A percentile compares a stretch with the other conserved stretches of the same genome.
Evolutionary conservation across 2,329 filamentous ascomycete genomes (phyloP).

Genomic region (Capronia americana): DNA sequence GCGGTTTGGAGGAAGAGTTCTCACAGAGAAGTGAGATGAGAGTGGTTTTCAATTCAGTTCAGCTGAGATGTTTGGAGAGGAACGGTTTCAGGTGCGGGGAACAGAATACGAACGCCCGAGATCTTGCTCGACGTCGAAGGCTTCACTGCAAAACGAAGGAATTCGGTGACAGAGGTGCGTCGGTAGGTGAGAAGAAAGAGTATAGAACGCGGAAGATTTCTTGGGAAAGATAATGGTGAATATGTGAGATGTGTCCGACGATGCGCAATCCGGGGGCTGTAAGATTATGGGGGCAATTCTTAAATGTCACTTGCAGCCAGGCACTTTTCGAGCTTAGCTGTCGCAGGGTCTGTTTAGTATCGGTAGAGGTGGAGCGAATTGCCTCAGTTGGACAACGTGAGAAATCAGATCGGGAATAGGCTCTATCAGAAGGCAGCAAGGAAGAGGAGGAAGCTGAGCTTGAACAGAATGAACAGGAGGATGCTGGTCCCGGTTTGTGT

Average conservation of each 20-base stretch:
- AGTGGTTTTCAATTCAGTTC: conserved; percentile 2
- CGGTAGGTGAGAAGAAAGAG: background rate
- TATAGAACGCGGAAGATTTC: background rate
- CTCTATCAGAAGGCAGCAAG: background rate
- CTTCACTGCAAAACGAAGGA: conserved; percentile 6
- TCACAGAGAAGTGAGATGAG: conserved; percentile 9
- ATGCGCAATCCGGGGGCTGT: conserved; percentile 13
- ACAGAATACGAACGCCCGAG: background rate
- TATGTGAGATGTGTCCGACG: conserved; percentile 11
- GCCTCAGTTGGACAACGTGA: conserved; percentile 7
- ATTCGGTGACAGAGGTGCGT: background rate
- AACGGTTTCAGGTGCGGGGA: conserved; percentile 17
- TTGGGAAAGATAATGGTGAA: conserved; percentile 12
- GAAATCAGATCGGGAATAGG: conserved; percentile 2
- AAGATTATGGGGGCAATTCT: conserved; percentile 23
- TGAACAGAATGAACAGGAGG: background rate
- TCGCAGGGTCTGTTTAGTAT: conserved; percentile 1
- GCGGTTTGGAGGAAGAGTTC: background rate
- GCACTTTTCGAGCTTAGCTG: conserved; percentile 10
- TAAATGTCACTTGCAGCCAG: conserved; percentile 5
- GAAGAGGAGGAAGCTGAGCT: conserved; percentile 3
- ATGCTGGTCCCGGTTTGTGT: background rate
- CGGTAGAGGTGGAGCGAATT: conserved; percentile 7
- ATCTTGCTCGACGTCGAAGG: background rate
- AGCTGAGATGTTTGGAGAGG: conserved; percentile 18